Base-by-base conservation (phyloP, 257 asterid species). In the Perilla frutescens region DNA sequence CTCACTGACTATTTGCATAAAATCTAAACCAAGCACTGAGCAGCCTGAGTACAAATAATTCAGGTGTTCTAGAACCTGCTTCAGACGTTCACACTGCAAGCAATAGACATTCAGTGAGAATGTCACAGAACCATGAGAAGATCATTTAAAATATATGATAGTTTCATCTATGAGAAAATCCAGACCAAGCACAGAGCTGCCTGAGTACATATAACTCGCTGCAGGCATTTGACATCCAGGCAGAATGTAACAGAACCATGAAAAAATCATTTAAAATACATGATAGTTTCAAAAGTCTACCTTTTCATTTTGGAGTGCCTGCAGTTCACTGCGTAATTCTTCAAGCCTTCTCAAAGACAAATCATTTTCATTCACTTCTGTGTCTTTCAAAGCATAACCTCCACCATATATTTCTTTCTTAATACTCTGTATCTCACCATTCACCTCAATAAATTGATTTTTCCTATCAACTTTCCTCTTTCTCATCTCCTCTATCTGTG, bases 21-120 rank as follows among this genome's bases (percentile, higher is more conserved):
- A 92, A 81, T 92, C 98, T 83, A 95, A 74, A 15, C 99, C 97
- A 53, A 95, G 99, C 80, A 92, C 98, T 32, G 81, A 80, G 88
- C 99, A 95, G 76, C 89, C 83, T 5, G 92, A 87, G 79, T 85
- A 85, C 81, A 95, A 68, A 79, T 81, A 74, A 71, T 73, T 90
- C 82, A 92, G 84, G 77, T 81, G 87, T 76, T 92, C 96, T 66
- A 85, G 26, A 48, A 92, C 87, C 82, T 87, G 84, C 81, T 89
- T 90, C 82, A 95, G 71, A 50, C 99, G 99, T 70, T 84, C 98
- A 83, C 85, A 86, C 99, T 95, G 94, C 84, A 87, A 62, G 71
- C 61, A 84, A 85, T 31, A 41, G 68, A 53, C 59, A 56, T 20
- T 32, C 59, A 77, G 31, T 43, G 6, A 44, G 75, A 56, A 56